A percentile compares a stretch with the other conserved stretches of the same genome.
Conservation (phyloP, 202 grass and related monocot genomes). For the Setaria italica region DNA sequence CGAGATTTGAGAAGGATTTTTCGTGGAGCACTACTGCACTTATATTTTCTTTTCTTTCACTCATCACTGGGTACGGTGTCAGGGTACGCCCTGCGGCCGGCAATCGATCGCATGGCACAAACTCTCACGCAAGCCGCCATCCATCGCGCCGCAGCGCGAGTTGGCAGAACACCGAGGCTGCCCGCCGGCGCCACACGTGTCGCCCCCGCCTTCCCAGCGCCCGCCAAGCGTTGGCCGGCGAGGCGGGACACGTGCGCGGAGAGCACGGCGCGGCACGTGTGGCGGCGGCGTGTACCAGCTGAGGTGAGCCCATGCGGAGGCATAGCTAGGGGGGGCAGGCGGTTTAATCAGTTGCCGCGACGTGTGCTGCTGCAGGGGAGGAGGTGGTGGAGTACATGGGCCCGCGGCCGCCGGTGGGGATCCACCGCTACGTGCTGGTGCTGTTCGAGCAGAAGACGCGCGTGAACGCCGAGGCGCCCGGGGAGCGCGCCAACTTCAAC, state of each 20-base stretch:
- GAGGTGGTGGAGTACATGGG: conserved; percentile 74
- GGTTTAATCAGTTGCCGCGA: background rate
- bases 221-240: background rate
- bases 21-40: background rate
- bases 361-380: conserved; percentile 54
- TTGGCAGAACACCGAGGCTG: background rate
- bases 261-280: background rate
- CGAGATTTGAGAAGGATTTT: background rate
- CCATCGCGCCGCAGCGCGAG: background rate
- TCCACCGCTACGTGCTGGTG: conserved; percentile 81
- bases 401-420: conserved; percentile 76
- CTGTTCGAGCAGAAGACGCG: conserved; percentile 79
- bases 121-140: background rate
- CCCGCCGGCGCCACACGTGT: background rate
- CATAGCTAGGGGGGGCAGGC: background rate
- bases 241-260: background rate
- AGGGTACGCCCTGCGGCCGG: background rate
- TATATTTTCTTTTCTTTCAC: background rate
- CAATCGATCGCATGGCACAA: conserved; percentile 16
- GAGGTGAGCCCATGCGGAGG: too few relatives aligned
- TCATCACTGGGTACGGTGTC: background rate
- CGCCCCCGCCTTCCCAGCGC: background rate
- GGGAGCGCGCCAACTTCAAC: conserved; percentile 64
- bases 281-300: background rate
- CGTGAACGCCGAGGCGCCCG: background rate